Evolutionary conservation across 768 basidiomycete species (phyloP).

Genomic region (Tylopilus plumbeoviolaceoides): DNA sequence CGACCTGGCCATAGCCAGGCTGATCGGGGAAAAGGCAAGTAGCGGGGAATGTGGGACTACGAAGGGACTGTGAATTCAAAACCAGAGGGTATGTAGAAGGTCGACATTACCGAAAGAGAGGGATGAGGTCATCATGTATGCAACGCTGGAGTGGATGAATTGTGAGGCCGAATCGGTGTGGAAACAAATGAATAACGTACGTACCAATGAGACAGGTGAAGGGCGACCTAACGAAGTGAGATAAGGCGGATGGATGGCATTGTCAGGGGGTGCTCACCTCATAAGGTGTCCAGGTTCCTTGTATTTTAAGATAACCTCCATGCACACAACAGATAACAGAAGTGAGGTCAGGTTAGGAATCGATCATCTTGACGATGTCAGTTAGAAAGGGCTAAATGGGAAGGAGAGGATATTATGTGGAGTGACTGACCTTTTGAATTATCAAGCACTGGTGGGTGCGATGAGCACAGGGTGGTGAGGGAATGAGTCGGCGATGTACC

Average conservation of each 20-base stretch:
- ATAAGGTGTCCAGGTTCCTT: constrained; percentile 93
- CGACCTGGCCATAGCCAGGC: constrained; percentile 82
- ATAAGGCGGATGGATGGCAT: constrained; percentile 19
- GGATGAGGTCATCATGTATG: constrained; percentile 79
- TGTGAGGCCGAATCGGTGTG: constrained; percentile 4
- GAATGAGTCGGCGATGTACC: constrained; percentile 41
- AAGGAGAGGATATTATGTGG: constrained; percentile 6
- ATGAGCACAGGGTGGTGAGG: constrained; percentile 6
- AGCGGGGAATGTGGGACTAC: constrained; percentile 76
- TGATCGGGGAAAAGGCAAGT: constrained; percentile 84
- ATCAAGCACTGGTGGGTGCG: constrained; percentile 55
- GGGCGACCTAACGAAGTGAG: constrained; percentile 55
- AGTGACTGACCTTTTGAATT: constrained; percentile 70
- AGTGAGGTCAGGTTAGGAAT: constrained; percentile 85
- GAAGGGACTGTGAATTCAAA: constrained; percentile 19
- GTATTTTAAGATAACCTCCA: constrained; percentile 87
- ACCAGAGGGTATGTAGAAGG: neutral
- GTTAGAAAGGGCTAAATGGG: constrained; percentile 43
- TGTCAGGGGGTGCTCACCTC: constrained; percentile 49
- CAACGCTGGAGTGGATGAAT: constrained; percentile 51
- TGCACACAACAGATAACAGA: constrained; percentile 78
- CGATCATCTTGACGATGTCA: constrained; percentile 91
- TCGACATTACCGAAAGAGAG: constrained; percentile 73
- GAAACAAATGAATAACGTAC: constrained; percentile 27
- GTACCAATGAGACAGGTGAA: constrained; percentile 74